Conservation (phyloP, 441 rosid species). For the Metrosideros polymorpha region DNA sequence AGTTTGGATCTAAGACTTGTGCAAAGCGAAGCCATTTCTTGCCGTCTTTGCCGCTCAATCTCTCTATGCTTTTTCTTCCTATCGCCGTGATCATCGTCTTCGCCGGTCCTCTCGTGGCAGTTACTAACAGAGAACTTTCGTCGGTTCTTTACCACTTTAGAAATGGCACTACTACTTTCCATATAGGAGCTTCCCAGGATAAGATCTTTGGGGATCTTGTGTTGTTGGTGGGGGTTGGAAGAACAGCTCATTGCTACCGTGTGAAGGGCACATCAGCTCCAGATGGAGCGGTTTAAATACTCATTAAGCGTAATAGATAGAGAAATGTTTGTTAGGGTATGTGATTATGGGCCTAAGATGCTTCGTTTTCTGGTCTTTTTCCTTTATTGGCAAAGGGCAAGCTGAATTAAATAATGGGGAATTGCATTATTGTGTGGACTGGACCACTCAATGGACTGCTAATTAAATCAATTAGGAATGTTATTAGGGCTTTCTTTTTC, state of each 20-base stretch:
- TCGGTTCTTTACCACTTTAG: background rate
- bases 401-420: background rate
- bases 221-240: background rate
- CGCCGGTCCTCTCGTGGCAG: background rate
- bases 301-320: background rate
- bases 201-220: background rate
- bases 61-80: constrained; percentile 5
- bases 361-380: background rate
- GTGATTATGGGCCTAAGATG: background rate
- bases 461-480: background rate
- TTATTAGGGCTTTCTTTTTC: background rate
- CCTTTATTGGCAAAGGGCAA: background rate
- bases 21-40: constrained; percentile 5
- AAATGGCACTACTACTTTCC: background rate
- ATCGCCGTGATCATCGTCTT: background rate
- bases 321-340: background rate
- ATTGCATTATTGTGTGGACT: background rate
- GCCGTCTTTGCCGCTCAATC: constrained; percentile 7
- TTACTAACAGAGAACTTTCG: background rate
- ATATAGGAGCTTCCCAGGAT: background rate
- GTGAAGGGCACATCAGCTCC: background rate
- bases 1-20: constrained; percentile 5
- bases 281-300: background rate
- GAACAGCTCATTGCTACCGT: background rate
- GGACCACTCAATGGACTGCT: background rate